Evolutionary conservation across 345 rosid species (phyloP), one percentile per base, ranked within the genome.

Genomic region (Schrenkiella parvula): DNA sequence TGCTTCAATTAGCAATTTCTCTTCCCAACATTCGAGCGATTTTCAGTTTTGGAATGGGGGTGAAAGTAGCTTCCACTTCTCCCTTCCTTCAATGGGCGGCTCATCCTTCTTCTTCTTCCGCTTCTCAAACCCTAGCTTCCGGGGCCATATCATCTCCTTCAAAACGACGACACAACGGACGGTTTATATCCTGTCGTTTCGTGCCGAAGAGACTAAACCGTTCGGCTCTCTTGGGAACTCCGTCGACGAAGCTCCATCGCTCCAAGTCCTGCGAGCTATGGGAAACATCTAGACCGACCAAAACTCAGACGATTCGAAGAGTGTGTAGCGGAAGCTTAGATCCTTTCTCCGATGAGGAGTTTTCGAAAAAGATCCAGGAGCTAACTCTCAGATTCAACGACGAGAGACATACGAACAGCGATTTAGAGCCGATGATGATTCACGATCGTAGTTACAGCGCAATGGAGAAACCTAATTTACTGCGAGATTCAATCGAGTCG

Each of bases 301-400:
- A 39, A 25, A 6, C 68, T 17, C 57, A 47, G 14, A 57, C 76
- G 2, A 41, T 85, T 14, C 81, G 56, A 43, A 73, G 87, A 79
- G 82, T 82, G 48, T 84, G 82, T 78, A 85, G 89, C 76, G 89
- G 89, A 8, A 81, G 80, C 82, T 67, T 81, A 11, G 83, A 82
- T 41, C 74, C 90, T 6, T 89, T 84, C 58, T 83, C 87, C 1
- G 95, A 89, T 15, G 96, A 89, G 43, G 97, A 91, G 37, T 91
- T 91, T 63, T 85, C 90, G 12, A 81, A 67, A 72, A 81, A 82
- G 46, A 84, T 89, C 43, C 82, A 84, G 48, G 89, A 86, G 38
- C 48, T 88, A 47, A 80, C 87, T 8, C 83, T 82, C 71, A 81
- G 80, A 58, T 84, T 89, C 84, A 82, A 64, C 19, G 61, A 64